Base-by-base conservation (phyloP, 805 yeast species). In the Myxozyma vanderwaltii region DNA sequence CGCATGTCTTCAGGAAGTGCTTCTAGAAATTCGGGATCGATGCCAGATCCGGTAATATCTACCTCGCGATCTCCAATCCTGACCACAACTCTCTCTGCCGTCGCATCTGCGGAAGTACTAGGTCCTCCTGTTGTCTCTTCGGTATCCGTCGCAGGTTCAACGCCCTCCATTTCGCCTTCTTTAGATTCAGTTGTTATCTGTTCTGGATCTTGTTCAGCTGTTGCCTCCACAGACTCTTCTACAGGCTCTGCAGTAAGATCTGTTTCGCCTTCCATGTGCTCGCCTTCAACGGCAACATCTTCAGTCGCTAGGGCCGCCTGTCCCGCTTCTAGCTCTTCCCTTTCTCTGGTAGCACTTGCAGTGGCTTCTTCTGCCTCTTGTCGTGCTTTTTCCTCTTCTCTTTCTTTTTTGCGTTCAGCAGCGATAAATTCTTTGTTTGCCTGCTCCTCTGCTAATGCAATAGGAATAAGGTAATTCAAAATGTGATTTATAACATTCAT, bases 1-100 rank as follows among this genome's bases (percentile, higher is more conserved):
- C 97, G 78, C 88, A 91, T 88, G 54, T 89, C 94, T 45, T 89
- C 96, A 0, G 97, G 97, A 38, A 91, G 78, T 0, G 96, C 97
- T 67, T 86, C 87, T 61, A 91, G 77, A 70, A 90, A 91, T 65
- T 88, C 92, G 0, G 96, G 96, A 73, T 91, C 97, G 59, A 91
- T 89, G 55, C 89, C 97, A 2, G 96, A 85, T 0, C 94, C 96
- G 41, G 91, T 82, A 38, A 91, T 88, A 69, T 91, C 95, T 36
- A 91, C 91, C 51, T 85, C 84, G 27, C 86, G 74, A 24, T 87
- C 95, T 38, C 90, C 91, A 64, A 91, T 86, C 12, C 77, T 77
- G 2, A 91, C 90, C 76, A 79, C 81, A 0, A 88, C 77, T 0
- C 95, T 91, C 15, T 80, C 79, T 2, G 44, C 31, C 2, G 53